phyloP scores from a whole-genome alignment of 257 asterid genomes.

The Eucommia ulmoides region DNA sequence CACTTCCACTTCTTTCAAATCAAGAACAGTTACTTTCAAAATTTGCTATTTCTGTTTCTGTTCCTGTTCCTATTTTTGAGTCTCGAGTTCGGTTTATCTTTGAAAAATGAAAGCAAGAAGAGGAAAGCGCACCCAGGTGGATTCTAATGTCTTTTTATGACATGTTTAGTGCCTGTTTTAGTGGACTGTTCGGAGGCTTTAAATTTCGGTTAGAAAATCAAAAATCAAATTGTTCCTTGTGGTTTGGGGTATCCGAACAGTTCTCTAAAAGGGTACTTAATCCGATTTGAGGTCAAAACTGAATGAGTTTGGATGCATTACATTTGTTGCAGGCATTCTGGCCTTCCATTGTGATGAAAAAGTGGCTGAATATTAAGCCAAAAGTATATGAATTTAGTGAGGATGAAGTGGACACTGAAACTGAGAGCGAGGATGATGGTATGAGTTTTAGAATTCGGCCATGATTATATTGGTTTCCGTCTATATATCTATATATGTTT shows the following conservation, averaged over 20 bases:
- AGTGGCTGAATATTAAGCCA: constrained; percentile 86
- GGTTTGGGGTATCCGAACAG: neutral
- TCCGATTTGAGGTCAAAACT: too few relatives aligned
- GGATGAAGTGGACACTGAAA: constrained; percentile 73
- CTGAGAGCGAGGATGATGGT: constrained; percentile 94
- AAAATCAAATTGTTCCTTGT: neutral
- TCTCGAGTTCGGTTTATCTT: constrained; percentile 4
- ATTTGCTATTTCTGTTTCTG: too few relatives aligned
- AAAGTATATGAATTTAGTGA: constrained; percentile 73
- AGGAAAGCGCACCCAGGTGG: constrained; percentile 56
- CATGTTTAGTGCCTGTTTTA: too few relatives aligned
- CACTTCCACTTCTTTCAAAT: constrained; percentile 3
- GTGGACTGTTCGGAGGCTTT: too few relatives aligned
- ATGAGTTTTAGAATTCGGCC: neutral
- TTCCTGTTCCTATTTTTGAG: constrained; percentile 18
- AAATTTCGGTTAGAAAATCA: too few relatives aligned
- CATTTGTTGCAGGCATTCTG: constrained; percentile 45
- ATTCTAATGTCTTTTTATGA: neutral
- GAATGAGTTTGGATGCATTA: constrained; percentile 2
- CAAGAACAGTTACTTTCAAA: constrained; percentile 4
- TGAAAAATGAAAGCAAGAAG: constrained; percentile 35
- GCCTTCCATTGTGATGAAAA: constrained; percentile 91
- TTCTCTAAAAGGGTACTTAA: neutral
- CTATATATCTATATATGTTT: constrained; percentile 3
- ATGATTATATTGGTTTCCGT: too few relatives aligned